phyloP scores from a whole-genome alignment of 2,329 filamentous ascomycete genomes.

The Colletotrichum orchidophilum region DNA sequence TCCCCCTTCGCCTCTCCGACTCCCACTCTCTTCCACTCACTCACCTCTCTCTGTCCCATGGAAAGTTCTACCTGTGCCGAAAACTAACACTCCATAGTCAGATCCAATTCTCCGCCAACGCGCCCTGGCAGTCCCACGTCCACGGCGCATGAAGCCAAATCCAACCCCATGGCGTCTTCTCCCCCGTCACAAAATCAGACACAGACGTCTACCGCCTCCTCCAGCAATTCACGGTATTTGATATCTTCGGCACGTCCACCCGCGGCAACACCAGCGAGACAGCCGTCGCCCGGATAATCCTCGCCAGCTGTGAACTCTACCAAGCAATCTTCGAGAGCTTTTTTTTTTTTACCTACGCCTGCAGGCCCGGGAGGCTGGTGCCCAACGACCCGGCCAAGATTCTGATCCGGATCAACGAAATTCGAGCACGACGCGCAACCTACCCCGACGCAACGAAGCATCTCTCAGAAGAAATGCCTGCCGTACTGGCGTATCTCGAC shows the following conservation, averaged over 20 bases:
- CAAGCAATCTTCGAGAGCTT: not conserved
- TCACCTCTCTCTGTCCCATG: too few species aligned
- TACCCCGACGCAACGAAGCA: not conserved
- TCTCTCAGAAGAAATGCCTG: not conserved
- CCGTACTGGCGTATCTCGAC: not conserved
- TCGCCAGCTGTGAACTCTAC: not conserved
- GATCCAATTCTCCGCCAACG: conserved; percentile 15
- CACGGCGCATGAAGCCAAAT: not conserved
- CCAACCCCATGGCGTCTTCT: not conserved
- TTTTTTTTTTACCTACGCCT: not conserved
- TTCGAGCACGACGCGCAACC: not conserved
- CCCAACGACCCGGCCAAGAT: not conserved
- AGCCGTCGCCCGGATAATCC: not conserved
- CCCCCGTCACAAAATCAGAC: not conserved
- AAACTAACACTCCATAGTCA: not conserved
- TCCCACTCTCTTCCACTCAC: not conserved
- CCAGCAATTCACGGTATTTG: not conserved
- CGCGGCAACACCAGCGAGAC: not conserved
- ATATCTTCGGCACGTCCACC: conserved; percentile 7
- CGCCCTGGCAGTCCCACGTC: conserved; percentile 7
- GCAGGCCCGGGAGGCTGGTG: conserved; percentile 9
- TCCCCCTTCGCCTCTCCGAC: accelerated
- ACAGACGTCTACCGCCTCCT: not conserved
- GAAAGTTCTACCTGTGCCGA: too few species aligned
- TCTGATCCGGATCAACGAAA: not conserved